Evolutionary conservation across 1,284 basidiomycete species (phyloP).

Genomic region (Coniophora puteana): DNA sequence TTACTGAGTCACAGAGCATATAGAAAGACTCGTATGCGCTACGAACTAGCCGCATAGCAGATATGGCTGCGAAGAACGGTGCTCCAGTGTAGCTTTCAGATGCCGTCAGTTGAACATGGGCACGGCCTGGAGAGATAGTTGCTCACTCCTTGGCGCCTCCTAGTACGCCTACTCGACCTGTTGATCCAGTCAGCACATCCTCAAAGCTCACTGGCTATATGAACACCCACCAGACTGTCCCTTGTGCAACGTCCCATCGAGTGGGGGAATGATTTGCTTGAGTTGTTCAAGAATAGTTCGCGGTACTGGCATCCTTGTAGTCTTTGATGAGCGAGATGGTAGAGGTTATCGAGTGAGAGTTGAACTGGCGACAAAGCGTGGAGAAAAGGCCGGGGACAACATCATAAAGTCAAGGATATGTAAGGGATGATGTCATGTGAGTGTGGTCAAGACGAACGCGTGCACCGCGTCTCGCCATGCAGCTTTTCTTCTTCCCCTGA

Average conservation of each 20-base stretch:
- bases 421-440: no score
- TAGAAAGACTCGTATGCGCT: constrained; percentile 3
- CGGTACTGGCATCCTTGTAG: constrained; percentile 50
- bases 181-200: constrained; percentile 5
- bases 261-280: constrained; percentile 79
- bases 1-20: background rate
- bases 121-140: background rate
- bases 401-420: no score
- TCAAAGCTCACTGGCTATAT: no score
- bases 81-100: constrained; percentile 83
- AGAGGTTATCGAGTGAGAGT: background rate
- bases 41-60: constrained; percentile 77
- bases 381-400: no score
- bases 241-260: constrained; percentile 86
- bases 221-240: constrained; percentile 80
- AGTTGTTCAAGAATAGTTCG: constrained; percentile 62
- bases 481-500: no score
- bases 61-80: constrained; percentile 90
- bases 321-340: background rate
- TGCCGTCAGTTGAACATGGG: background rate
- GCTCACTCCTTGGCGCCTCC: constrained; percentile 88
- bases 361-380: no score
- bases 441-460: no score
- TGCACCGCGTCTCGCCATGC: no score
- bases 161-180: constrained; percentile 87